Percentiles rank a stretch among this genome's conserved stretches.
These are phyloP conservation scores for Hypoxylon sp. DNA, from an alignment of 2,329 filamentous ascomycete species.

Conservation along the genomic window DNA sequence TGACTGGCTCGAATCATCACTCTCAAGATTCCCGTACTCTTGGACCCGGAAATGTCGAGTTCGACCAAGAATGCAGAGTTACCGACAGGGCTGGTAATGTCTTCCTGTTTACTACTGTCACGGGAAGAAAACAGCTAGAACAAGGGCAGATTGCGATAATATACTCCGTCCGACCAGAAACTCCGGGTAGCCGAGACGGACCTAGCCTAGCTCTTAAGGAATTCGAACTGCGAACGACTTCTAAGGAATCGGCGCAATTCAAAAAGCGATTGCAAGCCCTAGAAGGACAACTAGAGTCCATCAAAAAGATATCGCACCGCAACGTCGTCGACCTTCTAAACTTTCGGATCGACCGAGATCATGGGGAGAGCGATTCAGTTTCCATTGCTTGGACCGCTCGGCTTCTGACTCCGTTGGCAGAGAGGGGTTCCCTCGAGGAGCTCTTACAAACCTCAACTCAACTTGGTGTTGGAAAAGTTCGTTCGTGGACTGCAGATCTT, in stretches of 20 bases:
- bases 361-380: conserved; percentile 54
- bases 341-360: conserved; percentile 77
- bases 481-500: conserved; percentile 91
- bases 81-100: conserved; percentile 72
- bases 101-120: conserved; percentile 76
- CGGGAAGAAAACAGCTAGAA: conserved; percentile 74
- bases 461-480: conserved; percentile 78
- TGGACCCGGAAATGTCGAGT: conserved; percentile 61
- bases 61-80: conserved; percentile 74
- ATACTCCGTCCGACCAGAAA: conserved; percentile 78
- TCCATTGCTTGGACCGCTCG: conserved; percentile 75
- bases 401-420: conserved; percentile 79
- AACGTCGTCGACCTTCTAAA: conserved; percentile 84
- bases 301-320: conserved; percentile 80
- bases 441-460: conserved; percentile 82
- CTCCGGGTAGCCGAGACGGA: conserved; percentile 64
- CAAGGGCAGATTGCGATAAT: conserved; percentile 74
- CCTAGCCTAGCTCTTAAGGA: conserved; percentile 81
- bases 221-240: conserved; percentile 67
- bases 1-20: conserved; percentile 55
- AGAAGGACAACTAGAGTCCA: conserved; percentile 78
- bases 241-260: conserved; percentile 70
- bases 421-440: conserved; percentile 85
- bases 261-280: conserved; percentile 82
- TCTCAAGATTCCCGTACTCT: conserved; percentile 51